Evolutionary conservation across 768 basidiomycete genomes (phyloP).

Genomic region (Boletus vinaceobasis): DNA sequence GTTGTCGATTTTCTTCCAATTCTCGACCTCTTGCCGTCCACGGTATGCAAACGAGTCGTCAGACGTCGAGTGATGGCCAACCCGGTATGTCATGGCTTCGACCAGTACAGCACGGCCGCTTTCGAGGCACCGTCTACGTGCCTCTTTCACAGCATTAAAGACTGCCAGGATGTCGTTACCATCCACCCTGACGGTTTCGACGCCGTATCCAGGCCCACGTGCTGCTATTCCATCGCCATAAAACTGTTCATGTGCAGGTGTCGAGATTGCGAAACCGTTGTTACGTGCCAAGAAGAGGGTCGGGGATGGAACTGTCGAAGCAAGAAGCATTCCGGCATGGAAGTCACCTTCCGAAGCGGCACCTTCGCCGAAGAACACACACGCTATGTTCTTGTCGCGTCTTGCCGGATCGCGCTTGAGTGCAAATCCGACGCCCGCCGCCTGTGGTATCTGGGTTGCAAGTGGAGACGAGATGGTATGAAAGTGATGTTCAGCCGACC

Average conservation of each 20-base stretch:
- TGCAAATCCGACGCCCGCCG: slow-evolving; percentile 89
- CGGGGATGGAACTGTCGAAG: slow-evolving; percentile 72
- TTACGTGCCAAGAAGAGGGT: slow-evolving; percentile 73
- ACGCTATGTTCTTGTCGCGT: slow-evolving; percentile 70
- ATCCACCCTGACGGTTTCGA: slow-evolving; percentile 89
- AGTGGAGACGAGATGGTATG: slow-evolving; percentile 93
- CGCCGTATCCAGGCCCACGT: slow-evolving; percentile 86
- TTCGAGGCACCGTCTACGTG: slow-evolving; percentile 65
- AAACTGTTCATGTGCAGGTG: slow-evolving; percentile 85
- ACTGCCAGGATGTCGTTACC: slow-evolving; percentile 93
- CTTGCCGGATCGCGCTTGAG: slow-evolving; percentile 73
- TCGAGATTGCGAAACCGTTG: slow-evolving; percentile 95
- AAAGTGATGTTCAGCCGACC: slow-evolving; percentile 80
- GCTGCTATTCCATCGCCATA: slow-evolving; percentile 91
- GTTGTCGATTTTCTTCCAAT: slow-evolving; percentile 87
- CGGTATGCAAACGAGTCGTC: slow-evolving; percentile 96
- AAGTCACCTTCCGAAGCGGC: slow-evolving; percentile 95
- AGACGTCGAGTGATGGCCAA: slow-evolving; percentile 94
- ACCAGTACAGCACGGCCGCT: slow-evolving; percentile 79
- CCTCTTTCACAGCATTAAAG: slow-evolving; percentile 67
- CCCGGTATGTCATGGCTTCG: slow-evolving; percentile 90
- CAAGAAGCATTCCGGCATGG: slow-evolving; percentile 83
- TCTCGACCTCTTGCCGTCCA: slow-evolving; percentile 84
- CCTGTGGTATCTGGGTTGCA: slow-evolving; percentile 93
- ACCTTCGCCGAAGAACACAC: slow-evolving; percentile 91